phyloP scores from a whole-genome alignment of 352 stramenopile species.

The Phytophthora nicotianae region DNA sequence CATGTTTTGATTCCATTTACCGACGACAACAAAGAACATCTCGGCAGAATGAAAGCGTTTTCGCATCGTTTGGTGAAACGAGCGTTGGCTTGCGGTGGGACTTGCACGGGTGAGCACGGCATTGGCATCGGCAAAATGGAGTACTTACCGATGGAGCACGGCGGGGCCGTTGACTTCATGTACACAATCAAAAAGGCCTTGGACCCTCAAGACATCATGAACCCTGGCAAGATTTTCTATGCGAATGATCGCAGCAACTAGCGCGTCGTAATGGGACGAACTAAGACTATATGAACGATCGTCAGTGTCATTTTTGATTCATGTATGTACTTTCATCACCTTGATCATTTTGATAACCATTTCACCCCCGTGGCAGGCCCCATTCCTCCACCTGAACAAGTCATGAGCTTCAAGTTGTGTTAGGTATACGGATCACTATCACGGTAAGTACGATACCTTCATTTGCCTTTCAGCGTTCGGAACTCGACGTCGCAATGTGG shows the following conservation, averaged over 20 bases:
- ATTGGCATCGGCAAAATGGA: conserved; percentile 95
- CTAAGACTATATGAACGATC: background rate
- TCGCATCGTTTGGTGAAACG: conserved; percentile 76
- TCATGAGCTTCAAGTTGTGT: background rate
- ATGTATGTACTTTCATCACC: background rate
- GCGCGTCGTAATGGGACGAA: background rate
- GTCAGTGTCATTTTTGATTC: background rate
- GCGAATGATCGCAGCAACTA: conserved; percentile 1
- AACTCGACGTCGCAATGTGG: conserved; percentile 34
- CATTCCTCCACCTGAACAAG: no score
- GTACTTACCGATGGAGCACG: conserved; percentile 91
- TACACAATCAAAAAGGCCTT: conserved; percentile 91
- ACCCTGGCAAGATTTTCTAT: conserved; percentile 96
- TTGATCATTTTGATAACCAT: background rate
- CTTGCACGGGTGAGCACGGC: conserved; percentile 97
- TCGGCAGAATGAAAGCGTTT: conserved; percentile 86
- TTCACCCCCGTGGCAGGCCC: no score
- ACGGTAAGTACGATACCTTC: background rate
- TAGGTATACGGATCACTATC: no score
- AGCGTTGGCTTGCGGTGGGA: conserved; percentile 91
- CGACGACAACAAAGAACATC: conserved; percentile 81
- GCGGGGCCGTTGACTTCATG: conserved; percentile 92
- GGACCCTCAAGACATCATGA: conserved; percentile 96
- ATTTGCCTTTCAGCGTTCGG: no score
- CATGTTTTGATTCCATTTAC: conserved; percentile 95